These are phyloP conservation scores for Dactylis glomerata DNA, from an alignment of 176 grass and related monocot species.

Conservation along the genomic window DNA sequence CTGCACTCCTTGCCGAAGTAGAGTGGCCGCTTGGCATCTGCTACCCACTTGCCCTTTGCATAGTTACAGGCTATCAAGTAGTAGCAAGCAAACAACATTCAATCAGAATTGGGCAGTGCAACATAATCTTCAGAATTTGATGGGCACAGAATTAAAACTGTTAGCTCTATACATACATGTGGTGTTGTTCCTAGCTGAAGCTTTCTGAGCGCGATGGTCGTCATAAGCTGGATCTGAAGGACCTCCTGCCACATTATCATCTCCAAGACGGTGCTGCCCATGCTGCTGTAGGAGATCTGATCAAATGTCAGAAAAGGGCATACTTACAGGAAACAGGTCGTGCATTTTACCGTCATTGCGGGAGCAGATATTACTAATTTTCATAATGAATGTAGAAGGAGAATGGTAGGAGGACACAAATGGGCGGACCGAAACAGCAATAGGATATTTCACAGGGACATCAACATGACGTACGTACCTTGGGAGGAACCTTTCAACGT, in stretches of 20 bases:
- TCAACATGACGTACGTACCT: background rate
- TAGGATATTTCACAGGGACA: no score
- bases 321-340: background rate
- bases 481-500: background rate
- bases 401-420: no score
- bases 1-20: conserved; percentile 81
- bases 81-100: background rate
- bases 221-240: background rate
- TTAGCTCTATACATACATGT: background rate
- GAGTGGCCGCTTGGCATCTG: conserved; percentile 54
- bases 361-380: no score
- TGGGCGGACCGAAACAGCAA: no score
- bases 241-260: background rate
- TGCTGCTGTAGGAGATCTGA: conserved; percentile 14
- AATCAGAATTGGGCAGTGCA: background rate
- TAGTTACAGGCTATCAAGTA: conserved; percentile 65
- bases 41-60: conserved; percentile 80
- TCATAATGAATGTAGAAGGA: no score
- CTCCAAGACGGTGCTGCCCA: background rate
- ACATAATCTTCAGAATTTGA: background rate
- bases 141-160: background rate
- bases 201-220: background rate
- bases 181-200: background rate
- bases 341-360: background rate
- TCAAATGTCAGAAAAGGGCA: background rate